Conservation (phyloP, 345 rosid genomes). For the Lepidium sativum region DNA sequence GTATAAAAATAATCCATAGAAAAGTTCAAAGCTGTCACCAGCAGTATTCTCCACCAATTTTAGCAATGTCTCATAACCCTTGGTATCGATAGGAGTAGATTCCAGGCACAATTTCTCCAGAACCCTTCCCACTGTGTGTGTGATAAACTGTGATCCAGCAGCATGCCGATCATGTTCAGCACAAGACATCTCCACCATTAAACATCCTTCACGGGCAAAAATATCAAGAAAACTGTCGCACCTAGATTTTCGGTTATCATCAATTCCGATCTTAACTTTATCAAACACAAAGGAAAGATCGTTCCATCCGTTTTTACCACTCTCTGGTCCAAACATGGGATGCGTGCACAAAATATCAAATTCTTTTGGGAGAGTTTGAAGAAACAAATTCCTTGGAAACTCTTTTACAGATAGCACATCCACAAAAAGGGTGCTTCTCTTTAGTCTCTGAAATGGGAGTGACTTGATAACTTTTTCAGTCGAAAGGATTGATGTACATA, state of each 20-base stretch:
- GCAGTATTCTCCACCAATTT: constrained; percentile 74
- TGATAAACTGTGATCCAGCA: constrained; percentile 78
- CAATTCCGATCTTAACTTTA: constrained; percentile 54
- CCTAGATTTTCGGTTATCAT: constrained; percentile 37
- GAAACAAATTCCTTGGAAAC: constrained; percentile 55
- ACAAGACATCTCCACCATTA: constrained; percentile 84
- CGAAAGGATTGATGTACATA: constrained; percentile 71
- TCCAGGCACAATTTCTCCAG: constrained; percentile 57
- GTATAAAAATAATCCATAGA: constrained; percentile 67
- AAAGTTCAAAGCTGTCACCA: constrained; percentile 79
- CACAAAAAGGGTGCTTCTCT: constrained; percentile 75
- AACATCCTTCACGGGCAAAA: constrained; percentile 66
- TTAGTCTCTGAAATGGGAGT: constrained; percentile 63
- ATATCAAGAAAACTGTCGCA: constrained; percentile 53
- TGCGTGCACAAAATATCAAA: constrained; percentile 75
- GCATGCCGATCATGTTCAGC: constrained; percentile 80
- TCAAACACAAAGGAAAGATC: constrained; percentile 63
- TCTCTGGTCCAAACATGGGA: constrained; percentile 89
- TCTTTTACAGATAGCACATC: constrained; percentile 88
- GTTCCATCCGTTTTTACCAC: constrained; percentile 73
- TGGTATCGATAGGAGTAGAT: constrained; percentile 59
- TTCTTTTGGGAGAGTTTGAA: constrained; percentile 42
- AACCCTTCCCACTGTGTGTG: constrained; percentile 71
- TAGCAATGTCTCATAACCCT: constrained; percentile 68
- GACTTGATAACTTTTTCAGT: constrained; percentile 62